Percentiles rank a stretch among this genome's conserved stretches.
Evolutionary conservation across 1,139 yeast genomes (phyloP).

Genomic region (Pichia sorboxylosa): DNA sequence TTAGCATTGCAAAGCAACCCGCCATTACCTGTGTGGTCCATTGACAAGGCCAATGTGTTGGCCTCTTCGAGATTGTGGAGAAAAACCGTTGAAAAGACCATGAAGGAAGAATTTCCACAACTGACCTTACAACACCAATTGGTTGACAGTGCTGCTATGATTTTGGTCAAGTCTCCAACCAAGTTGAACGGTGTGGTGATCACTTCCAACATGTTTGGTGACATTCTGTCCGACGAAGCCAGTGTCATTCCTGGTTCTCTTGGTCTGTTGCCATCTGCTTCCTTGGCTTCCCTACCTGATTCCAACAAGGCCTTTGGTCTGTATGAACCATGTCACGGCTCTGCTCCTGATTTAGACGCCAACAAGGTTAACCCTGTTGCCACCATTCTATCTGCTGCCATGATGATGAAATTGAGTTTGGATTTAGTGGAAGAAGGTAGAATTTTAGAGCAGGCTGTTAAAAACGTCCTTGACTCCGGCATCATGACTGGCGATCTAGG

Average conservation of each 20-base stretch:
- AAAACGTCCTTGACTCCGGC: slow-evolving; percentile 67
- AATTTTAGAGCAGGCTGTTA: slow-evolving; percentile 83
- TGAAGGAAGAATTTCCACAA: slow-evolving; percentile 80
- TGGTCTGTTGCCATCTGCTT: slow-evolving; percentile 92
- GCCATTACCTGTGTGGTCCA: slow-evolving; percentile 88
- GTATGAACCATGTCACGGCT: slow-evolving; percentile 97
- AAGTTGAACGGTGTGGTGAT: slow-evolving; percentile 82
- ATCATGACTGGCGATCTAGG: slow-evolving; percentile 85
- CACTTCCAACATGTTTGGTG: slow-evolving; percentile 96
- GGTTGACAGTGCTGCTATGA: slow-evolving; percentile 98
- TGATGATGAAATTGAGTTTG: slow-evolving; percentile 90
- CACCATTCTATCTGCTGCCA: slow-evolving; percentile 86
- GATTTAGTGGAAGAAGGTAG: slow-evolving; percentile 75
- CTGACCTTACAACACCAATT: slow-evolving; percentile 80
- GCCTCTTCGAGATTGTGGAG: slow-evolving; percentile 97
- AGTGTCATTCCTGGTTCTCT: slow-evolving; percentile 95
- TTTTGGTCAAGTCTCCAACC: slow-evolving; percentile 80
- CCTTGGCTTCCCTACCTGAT: slow-evolving; percentile 90
- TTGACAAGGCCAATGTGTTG: slow-evolving; percentile 93
- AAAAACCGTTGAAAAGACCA: slow-evolving; percentile 76
- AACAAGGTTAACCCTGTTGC: slow-evolving; percentile 93
- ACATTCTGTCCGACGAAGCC: slow-evolving; percentile 94
- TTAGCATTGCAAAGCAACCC: slow-evolving; percentile 88
- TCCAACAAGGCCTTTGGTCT: slow-evolving; percentile 88
- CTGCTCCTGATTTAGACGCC: slow-evolving; percentile 85